Evolutionary conservation across 805 yeast genomes (phyloP).

Genomic region (Saccharomycopsis sp.): DNA sequence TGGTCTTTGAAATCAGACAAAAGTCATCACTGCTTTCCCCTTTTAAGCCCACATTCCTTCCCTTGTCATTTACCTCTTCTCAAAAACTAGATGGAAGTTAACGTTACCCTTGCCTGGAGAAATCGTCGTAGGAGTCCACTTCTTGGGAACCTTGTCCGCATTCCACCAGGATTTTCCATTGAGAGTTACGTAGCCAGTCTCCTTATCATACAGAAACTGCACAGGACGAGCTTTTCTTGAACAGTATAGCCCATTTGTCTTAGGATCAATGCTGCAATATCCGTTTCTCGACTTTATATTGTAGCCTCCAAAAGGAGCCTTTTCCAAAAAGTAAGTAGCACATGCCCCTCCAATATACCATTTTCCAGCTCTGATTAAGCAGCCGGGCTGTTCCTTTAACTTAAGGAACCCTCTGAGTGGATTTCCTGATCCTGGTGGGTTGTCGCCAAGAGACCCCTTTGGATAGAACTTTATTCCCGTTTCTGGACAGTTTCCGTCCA

Average conservation of each 20-base stretch:
- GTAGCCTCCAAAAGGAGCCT: slow-evolving; percentile 68
- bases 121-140: slow-evolving; percentile 43
- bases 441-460: slow-evolving; percentile 36
- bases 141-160: slow-evolving; percentile 38
- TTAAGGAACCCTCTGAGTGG: slow-evolving; percentile 41
- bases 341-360: slow-evolving; percentile 82
- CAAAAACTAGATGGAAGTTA: slow-evolving; percentile 32
- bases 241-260: slow-evolving; percentile 28
- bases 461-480: slow-evolving; percentile 62
- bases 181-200: slow-evolving; percentile 42
- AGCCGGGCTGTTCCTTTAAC: slow-evolving; percentile 51
- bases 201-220: slow-evolving; percentile 52
- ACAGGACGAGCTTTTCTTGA: slow-evolving; percentile 33
- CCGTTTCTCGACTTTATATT: slow-evolving; percentile 67
- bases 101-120: slow-evolving; percentile 37
- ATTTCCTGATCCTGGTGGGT: slow-evolving; percentile 28
- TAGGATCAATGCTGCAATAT: slow-evolving; percentile 47
- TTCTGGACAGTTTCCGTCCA: slow-evolving; percentile 17
- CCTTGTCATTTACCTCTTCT: not conserved
- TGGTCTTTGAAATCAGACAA: too few species aligned
- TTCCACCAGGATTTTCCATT: slow-evolving; percentile 63
- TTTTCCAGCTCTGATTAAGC: slow-evolving; percentile 78
- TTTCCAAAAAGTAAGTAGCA: slow-evolving; percentile 59
- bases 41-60: not conserved
- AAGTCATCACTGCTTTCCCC: too few species aligned